Percentiles rank a stretch among this genome's conserved stretches.
These are phyloP conservation scores for Chernovozyma sophiae-reginae DNA, from an alignment of 1,139 yeast species.

Conservation along the genomic window DNA sequence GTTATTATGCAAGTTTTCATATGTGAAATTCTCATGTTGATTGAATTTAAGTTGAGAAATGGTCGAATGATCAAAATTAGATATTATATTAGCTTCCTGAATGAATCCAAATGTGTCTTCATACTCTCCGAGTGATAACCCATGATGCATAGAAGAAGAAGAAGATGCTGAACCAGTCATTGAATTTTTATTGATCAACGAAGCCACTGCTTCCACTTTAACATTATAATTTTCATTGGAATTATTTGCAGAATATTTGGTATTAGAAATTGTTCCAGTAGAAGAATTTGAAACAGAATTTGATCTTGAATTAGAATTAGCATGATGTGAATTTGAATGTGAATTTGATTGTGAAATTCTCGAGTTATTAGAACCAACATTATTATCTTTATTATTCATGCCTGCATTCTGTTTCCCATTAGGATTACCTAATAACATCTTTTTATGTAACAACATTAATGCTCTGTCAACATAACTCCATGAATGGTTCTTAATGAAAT, in stretches of 20 bases:
- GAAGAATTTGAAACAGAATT: no score
- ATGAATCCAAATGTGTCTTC: constrained; percentile 42
- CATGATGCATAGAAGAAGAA: not conserved
- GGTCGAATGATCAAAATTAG: constrained; percentile 30
- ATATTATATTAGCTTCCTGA: constrained; percentile 37
- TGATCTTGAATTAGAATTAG: not conserved
- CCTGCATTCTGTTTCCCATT: not conserved
- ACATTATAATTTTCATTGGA: not conserved
- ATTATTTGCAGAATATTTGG: constrained; percentile 1
- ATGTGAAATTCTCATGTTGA: constrained; percentile 34
- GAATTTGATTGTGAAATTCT: constrained; percentile 5
- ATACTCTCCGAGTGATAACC: constrained; percentile 30
- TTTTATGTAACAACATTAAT: constrained; percentile 50
- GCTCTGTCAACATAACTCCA: constrained; percentile 58
- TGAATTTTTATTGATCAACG: not conserved
- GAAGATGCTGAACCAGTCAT: not conserved
- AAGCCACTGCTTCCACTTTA: not conserved
- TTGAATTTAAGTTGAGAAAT: constrained; percentile 34
- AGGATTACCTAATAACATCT: constrained; percentile 33
- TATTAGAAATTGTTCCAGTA: constrained; percentile 10
- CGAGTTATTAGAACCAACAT: constrained; percentile 5
- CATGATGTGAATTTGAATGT: not conserved
- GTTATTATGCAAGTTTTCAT: constrained; percentile 49
- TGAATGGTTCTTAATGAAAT: constrained; percentile 46
- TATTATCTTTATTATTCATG: not conserved